Conservation (phyloP, 2,329 filamentous ascomycete genomes). For the Hymenoscyphus salicellus region DNA sequence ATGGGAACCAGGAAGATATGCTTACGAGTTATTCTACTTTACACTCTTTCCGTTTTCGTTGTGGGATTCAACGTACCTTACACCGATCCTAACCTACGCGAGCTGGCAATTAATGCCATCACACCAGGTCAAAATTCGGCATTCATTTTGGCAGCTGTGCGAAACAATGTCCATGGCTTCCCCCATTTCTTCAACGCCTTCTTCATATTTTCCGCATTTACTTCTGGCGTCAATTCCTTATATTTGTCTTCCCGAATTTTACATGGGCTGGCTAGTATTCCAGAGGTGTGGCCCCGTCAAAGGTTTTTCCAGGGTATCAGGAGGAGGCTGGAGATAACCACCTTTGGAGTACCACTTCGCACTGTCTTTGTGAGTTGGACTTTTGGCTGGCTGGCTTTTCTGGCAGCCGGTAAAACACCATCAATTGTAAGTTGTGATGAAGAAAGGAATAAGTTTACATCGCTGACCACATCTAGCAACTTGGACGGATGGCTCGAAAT, state of each 20-base stretch:
- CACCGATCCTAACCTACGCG: conserved; percentile 33
- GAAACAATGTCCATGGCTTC: conserved; percentile 38
- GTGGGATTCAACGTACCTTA: conserved; percentile 44
- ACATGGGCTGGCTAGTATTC: conserved; percentile 43
- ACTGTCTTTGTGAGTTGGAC: conserved; percentile 40
- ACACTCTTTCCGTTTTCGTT: conserved; percentile 42
- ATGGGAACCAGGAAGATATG: conserved; percentile 44
- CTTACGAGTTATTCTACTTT: conserved; percentile 44
- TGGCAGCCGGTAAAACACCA: conserved; percentile 33
- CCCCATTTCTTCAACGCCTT: conserved; percentile 46
- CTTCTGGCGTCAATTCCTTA: conserved; percentile 42
- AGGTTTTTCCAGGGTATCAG: conserved; percentile 33
- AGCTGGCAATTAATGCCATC: conserved; percentile 16
- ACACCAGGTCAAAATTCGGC: conserved; percentile 36
- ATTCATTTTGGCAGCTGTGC: conserved; percentile 42
- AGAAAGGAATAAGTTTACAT: neutral
- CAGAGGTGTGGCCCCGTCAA: conserved; percentile 41
- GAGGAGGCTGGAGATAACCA: conserved; percentile 38
- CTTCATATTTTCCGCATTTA: conserved; percentile 44
- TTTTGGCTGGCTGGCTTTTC: conserved; percentile 39
- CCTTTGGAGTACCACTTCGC: conserved; percentile 39
- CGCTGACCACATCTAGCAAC: conserved; percentile 28
- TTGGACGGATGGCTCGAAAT: conserved; percentile 38
- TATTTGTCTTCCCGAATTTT: conserved; percentile 44
- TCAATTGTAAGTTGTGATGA: conserved; percentile 10